These are phyloP conservation scores for Cucurbita maxima DNA, from an alignment of 306 rosid species.

Conservation along the genomic window DNA sequence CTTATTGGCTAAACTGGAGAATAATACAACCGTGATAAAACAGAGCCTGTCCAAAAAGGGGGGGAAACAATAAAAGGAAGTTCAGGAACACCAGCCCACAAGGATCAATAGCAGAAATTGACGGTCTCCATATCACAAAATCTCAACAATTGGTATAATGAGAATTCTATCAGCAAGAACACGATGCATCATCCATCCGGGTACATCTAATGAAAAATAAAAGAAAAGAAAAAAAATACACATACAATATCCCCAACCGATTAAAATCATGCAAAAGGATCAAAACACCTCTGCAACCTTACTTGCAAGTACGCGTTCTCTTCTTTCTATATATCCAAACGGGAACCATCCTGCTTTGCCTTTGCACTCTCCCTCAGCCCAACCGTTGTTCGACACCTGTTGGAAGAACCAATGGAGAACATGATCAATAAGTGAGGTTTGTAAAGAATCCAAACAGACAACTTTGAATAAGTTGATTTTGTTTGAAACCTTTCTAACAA, in stretches of 20 bases:
- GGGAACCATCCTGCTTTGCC: constrained; percentile 99
- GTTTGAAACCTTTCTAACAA: constrained; percentile 65
- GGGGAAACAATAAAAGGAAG: not conserved
- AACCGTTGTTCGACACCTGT: constrained; percentile 82
- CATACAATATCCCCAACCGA: not conserved
- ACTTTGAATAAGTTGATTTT: constrained; percentile 1
- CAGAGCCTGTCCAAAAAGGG: not conserved
- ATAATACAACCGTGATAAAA: not conserved
- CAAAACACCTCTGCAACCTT: constrained; percentile 89
- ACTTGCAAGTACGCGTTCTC: constrained; percentile 87
- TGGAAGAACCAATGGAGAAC: not conserved
- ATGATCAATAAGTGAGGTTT: not conserved
- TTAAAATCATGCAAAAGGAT: constrained; percentile 3
- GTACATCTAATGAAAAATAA: not conserved
- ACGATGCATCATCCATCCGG: not conserved
- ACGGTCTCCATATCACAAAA: constrained; percentile 1
- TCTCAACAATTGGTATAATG: not conserved
- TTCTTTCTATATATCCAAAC: constrained; percentile 72
- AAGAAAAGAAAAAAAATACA: not conserved
- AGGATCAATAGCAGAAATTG: not conserved
- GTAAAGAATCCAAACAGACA: not conserved
- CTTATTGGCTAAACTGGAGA: not conserved
- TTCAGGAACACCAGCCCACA: not conserved
- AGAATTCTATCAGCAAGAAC: not conserved
- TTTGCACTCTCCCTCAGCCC: constrained; percentile 99